These are phyloP conservation scores for Gossypium rotundifolium DNA, from an alignment of 345 rosid genomes.

Conservation along the genomic window DNA sequence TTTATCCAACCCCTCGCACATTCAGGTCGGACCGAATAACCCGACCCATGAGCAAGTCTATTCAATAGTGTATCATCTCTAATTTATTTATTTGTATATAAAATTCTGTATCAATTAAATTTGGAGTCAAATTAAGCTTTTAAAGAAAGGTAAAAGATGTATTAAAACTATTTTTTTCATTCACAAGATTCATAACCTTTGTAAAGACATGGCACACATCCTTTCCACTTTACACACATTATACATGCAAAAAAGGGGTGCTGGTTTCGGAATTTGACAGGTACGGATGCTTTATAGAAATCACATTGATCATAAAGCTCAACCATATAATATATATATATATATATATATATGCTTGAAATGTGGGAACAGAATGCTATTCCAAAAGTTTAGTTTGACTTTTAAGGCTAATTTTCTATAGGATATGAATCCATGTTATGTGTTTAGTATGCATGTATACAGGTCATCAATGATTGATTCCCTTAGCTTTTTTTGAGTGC, in stretches of 20 bases:
- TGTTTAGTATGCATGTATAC: background rate
- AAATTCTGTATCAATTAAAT: no score
- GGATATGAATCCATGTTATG: background rate
- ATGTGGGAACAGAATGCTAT: slow-evolving; percentile 24
- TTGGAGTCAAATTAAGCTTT: no score
- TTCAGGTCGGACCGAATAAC: no score
- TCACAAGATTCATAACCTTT: no score
- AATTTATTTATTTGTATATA: no score
- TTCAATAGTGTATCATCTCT: no score
- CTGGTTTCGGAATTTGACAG: background rate
- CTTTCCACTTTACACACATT: no score
- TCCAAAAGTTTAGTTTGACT: slow-evolving; percentile 23
- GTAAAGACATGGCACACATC: no score
- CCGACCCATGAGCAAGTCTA: no score
- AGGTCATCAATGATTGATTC: slow-evolving; percentile 19
- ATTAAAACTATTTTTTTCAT: no score
- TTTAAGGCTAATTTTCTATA: slow-evolving; percentile 5
- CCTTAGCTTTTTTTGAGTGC: slow-evolving; percentile 7
- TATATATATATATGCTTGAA: slow-evolving; percentile 20
- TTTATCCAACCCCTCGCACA: no score
- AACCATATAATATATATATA: slow-evolving; percentile 9
- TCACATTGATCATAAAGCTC: background rate
- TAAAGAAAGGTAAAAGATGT: no score
- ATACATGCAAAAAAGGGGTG: background rate
- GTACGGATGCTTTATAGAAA: slow-evolving; percentile 1